Evolutionary conservation across 2,329 filamentous ascomycete species (phyloP).

Genomic region (Colletotrichum lupini): DNA sequence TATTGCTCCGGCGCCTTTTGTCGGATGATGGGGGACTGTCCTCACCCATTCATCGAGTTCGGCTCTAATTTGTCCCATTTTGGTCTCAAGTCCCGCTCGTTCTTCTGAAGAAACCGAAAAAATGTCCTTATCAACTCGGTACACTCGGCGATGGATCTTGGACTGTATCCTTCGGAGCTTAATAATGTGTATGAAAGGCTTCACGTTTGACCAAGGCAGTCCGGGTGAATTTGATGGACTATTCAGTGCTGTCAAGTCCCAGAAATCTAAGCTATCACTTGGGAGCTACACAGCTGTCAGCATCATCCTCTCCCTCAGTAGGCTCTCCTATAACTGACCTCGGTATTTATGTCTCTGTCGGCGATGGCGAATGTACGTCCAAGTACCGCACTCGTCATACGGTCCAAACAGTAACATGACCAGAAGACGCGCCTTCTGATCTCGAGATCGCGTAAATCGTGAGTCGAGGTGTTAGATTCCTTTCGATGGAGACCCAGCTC

Average conservation of each 20-base stretch:
- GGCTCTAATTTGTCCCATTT: slow-evolving; percentile 35
- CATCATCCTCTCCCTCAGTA: no score
- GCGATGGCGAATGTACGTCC: slow-evolving; percentile 48
- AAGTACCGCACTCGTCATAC: slow-evolving; percentile 46
- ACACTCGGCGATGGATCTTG: slow-evolving; percentile 37
- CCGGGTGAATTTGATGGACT: background rate
- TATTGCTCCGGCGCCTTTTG: slow-evolving; percentile 37
- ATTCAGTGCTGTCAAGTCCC: slow-evolving; percentile 36
- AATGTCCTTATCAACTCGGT: slow-evolving; percentile 40
- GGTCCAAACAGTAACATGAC: slow-evolving; percentile 48
- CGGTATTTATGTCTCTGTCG: slow-evolving; percentile 46
- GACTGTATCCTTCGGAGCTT: slow-evolving; percentile 40
- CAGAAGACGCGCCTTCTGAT: slow-evolving; percentile 47
- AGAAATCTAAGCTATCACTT: slow-evolving; percentile 38
- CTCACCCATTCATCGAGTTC: slow-evolving; percentile 40
- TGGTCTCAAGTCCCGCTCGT: slow-evolving; percentile 31
- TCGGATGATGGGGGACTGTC: slow-evolving; percentile 37
- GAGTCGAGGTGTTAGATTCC: background rate
- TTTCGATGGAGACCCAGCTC: slow-evolving; percentile 46
- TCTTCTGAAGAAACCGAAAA: slow-evolving; percentile 15
- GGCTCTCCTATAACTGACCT: slow-evolving; percentile 30
- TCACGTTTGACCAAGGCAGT: slow-evolving; percentile 39
- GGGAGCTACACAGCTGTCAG: slow-evolving; percentile 35
- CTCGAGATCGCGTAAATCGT: slow-evolving; percentile 38
- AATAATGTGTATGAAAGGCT: slow-evolving; percentile 42